A percentile compares a stretch with the other conserved stretches of the same genome.
phyloP scores from a whole-genome alignment of 129 eudicot genomes.

The Tagetes patula region DNA sequence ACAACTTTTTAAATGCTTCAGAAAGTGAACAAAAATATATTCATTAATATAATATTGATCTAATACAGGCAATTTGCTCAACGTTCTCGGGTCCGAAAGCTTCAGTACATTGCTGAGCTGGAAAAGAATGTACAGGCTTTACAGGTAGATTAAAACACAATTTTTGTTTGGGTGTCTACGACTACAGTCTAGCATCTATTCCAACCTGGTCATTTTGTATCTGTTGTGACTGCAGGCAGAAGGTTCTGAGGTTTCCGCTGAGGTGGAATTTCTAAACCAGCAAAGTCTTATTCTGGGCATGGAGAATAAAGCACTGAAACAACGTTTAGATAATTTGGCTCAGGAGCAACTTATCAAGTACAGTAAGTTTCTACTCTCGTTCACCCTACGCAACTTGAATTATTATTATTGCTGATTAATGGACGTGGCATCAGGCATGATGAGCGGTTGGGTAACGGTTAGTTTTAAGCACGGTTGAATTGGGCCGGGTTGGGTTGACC shows the following conservation, averaged over 20 bases:
- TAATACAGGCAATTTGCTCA: constrained; percentile 95
- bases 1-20: background rate
- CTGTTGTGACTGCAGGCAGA: constrained; percentile 60
- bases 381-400: constrained; percentile 1
- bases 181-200: background rate
- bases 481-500: background rate
- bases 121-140: constrained; percentile 93
- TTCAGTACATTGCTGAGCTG: constrained; percentile 98
- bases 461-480: background rate
- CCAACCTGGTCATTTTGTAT: constrained; percentile 12
- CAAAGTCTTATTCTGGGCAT: constrained; percentile 83
- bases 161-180: background rate
- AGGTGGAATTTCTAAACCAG: constrained; percentile 92
- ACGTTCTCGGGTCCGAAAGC: constrained; percentile 95
- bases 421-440: background rate
- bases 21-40: background rate
- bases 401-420: background rate
- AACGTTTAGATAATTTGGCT: constrained; percentile 73
- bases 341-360: constrained; percentile 93
- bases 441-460: background rate
- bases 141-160: constrained; percentile 55
- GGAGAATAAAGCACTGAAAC: constrained; percentile 96
- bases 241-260: constrained; percentile 93
- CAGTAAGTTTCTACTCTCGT: constrained; percentile 52
- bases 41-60: constrained; percentile 7